Evolutionary conservation across 768 basidiomycete genomes (phyloP).

Genomic region (Lactarius sp.): DNA sequence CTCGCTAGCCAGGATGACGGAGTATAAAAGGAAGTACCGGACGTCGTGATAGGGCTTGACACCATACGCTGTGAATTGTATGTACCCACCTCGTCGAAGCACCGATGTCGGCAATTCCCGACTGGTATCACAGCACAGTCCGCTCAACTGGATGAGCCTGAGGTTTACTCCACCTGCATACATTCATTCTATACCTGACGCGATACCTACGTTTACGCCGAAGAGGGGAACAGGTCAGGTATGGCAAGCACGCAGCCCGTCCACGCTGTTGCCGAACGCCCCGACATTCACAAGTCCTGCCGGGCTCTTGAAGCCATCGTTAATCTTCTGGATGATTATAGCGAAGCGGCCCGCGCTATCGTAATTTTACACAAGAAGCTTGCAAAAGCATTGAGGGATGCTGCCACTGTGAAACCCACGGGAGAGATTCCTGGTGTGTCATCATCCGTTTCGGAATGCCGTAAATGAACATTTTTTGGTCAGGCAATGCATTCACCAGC

Average conservation of each 20-base stretch:
- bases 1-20: neutral
- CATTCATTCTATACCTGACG: neutral
- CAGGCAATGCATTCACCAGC: constrained; percentile 64
- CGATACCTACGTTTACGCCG: constrained; percentile 1
- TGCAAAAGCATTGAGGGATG: constrained; percentile 63
- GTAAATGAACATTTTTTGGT: neutral
- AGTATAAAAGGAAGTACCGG: neutral
- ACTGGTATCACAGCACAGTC: neutral
- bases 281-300: constrained; percentile 78
- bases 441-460: neutral
- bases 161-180: no score
- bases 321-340: constrained; percentile 66
- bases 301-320: constrained; percentile 67
- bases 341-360: constrained; percentile 59
- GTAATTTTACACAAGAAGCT: constrained; percentile 70
- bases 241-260: constrained; percentile 23
- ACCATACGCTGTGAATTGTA: neutral
- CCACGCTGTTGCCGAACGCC: constrained; percentile 48
- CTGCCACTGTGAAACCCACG: constrained; percentile 55
- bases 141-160: constrained; percentile 6
- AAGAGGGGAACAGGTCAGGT: neutral
- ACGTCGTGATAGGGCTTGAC: neutral
- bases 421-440: constrained; percentile 57
- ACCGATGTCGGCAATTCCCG: constrained; percentile 16
- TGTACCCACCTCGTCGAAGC: neutral